Conservation (phyloP, 1,139 yeast species). For the Debaryomyces sp. region DNA sequence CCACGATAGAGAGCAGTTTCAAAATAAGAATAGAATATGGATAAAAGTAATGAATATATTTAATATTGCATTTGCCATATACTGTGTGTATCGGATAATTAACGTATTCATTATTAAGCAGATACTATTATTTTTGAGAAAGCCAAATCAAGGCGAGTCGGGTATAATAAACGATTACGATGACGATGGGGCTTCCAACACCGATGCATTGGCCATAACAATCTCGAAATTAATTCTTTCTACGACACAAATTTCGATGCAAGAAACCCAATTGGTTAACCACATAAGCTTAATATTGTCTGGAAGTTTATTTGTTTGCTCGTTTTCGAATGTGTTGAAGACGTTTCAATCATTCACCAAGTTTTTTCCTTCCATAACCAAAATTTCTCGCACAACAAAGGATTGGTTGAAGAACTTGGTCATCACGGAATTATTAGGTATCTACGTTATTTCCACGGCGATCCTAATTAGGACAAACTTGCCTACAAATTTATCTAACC, state of each 20-base stretch:
- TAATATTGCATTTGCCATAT: slow-evolving; percentile 49
- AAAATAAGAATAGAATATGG: slow-evolving; percentile 6
- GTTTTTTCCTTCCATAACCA: slow-evolving; percentile 32
- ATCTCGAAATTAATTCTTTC: slow-evolving; percentile 51
- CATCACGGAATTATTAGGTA: slow-evolving; percentile 71
- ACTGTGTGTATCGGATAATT: slow-evolving; percentile 65
- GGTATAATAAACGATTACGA: slow-evolving; percentile 7
- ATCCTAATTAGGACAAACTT: slow-evolving; percentile 73
- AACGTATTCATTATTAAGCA: slow-evolving; percentile 47
- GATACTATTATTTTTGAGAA: slow-evolving; percentile 23
- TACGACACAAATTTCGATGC: slow-evolving; percentile 29
- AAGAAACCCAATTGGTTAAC: slow-evolving; percentile 58
- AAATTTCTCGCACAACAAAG: slow-evolving; percentile 27
- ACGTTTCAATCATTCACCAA: slow-evolving; percentile 49
- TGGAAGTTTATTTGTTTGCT: slow-evolving; percentile 65
- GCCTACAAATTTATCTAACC: slow-evolving; percentile 60
- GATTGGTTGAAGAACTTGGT: slow-evolving; percentile 50
- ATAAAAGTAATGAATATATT: slow-evolving; percentile 12
- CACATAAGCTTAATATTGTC: slow-evolving; percentile 68
- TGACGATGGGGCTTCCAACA: slow-evolving; percentile 25
- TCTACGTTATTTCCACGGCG: slow-evolving; percentile 81
- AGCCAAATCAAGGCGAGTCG: neutral
- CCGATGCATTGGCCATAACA: slow-evolving; percentile 70
- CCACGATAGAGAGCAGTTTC: slow-evolving; percentile 14
- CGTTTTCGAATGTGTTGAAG: slow-evolving; percentile 62